Evolutionary conservation across 1,284 basidiomycete species (phyloP).

Genomic region (Coniferiporia weirii): DNA sequence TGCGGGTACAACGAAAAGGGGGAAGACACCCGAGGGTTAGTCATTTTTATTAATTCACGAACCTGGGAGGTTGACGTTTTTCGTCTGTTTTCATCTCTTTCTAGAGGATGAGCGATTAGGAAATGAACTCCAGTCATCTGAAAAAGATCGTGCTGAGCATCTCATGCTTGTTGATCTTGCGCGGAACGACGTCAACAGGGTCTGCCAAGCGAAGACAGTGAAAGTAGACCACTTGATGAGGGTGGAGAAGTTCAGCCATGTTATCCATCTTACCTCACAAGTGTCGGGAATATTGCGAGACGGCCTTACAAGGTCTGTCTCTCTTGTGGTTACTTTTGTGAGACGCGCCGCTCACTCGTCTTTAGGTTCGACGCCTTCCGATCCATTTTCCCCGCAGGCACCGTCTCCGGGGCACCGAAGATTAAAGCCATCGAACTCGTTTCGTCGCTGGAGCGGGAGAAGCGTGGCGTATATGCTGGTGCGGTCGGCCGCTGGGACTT

Average conservation of each 20-base stretch:
- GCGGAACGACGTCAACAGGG: slow-evolving; percentile 98
- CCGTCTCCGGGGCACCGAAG: slow-evolving; percentile 98
- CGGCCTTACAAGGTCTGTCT: slow-evolving; percentile 70
- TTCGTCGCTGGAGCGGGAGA: slow-evolving; percentile 82
- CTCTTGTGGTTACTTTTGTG: slow-evolving; percentile 4
- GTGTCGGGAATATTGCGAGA: slow-evolving; percentile 85
- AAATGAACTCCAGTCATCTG: slow-evolving; percentile 70
- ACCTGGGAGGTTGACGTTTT: slow-evolving; percentile 11
- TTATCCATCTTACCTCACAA: slow-evolving; percentile 96
- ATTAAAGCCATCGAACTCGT: slow-evolving; percentile 98
- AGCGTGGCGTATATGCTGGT: slow-evolving; percentile 93
- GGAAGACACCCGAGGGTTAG: slow-evolving; percentile 78
- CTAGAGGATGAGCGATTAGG: slow-evolving; percentile 85
- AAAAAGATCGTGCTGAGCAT: slow-evolving; percentile 97
- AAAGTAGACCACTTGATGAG: slow-evolving; percentile 95
- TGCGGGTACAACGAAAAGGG: slow-evolving; percentile 90
- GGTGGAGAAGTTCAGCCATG: slow-evolving; percentile 95
- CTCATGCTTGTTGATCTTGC: slow-evolving; percentile 99
- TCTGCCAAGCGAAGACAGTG: slow-evolving; percentile 93
- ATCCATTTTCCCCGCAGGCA: slow-evolving; percentile 98
- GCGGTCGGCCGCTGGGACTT: slow-evolving; percentile 98
- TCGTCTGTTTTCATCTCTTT: neutral
- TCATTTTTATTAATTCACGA: slow-evolving; percentile 18
- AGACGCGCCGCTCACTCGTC: neutral
- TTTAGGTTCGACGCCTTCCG: slow-evolving; percentile 95